These are phyloP conservation scores for Gaeumannomyces sp. DNA, from an alignment of 2,329 filamentous ascomycete species.

Conservation along the genomic window DNA sequence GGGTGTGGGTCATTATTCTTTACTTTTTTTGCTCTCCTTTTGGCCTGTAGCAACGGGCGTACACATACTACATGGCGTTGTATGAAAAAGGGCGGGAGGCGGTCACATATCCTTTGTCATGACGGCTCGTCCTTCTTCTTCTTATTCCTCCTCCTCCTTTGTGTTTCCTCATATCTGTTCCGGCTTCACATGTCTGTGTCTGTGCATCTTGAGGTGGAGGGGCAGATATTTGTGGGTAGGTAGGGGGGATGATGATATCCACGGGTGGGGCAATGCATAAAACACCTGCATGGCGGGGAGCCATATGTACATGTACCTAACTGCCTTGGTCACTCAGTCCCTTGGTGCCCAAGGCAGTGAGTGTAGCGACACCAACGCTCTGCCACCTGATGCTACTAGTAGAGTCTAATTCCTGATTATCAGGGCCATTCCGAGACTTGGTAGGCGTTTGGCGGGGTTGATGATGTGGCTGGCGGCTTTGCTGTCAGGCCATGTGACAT, in stretches of 20 bases:
- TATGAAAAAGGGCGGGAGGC: background rate
- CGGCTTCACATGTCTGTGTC: background rate
- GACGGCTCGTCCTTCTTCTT: background rate
- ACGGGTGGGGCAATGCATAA: background rate
- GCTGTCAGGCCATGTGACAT: background rate
- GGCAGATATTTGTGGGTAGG: too few relatives aligned
- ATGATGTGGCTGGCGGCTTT: background rate
- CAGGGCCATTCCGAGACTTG: background rate
- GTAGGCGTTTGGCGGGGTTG: background rate
- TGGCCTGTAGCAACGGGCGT: too few relatives aligned
- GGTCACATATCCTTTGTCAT: background rate
- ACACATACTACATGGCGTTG: background rate
- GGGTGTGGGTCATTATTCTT: background rate
- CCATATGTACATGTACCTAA: slow-evolving; percentile 1
- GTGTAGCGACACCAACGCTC: too few relatives aligned
- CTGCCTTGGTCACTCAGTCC: background rate
- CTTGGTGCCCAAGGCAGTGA: too few relatives aligned
- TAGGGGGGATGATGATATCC: too few relatives aligned
- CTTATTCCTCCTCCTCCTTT: background rate
- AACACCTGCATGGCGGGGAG: background rate
- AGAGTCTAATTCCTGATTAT: background rate
- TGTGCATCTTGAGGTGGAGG: background rate
- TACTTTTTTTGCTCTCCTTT: background rate
- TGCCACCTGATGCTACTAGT: too few relatives aligned
- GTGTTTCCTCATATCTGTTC: background rate